Conservation (phyloP, 331 rosid species). For the Pyracantha coccinea region DNA sequence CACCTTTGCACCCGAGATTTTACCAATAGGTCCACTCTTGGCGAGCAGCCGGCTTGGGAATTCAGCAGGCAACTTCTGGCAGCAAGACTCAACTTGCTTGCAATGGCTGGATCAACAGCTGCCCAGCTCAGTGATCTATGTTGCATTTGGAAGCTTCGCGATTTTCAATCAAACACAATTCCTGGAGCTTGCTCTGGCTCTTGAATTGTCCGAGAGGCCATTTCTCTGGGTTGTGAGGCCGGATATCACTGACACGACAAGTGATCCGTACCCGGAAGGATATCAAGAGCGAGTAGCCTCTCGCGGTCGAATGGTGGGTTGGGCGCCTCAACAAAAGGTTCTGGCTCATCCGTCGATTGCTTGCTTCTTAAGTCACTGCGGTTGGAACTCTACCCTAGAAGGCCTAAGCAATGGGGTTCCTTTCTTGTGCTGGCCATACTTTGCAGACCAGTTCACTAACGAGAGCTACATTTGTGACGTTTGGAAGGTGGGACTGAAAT, state of each 20-base stretch:
- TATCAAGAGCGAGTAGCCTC: constrained; percentile 18
- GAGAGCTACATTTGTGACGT: constrained; percentile 26
- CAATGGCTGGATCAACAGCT: constrained; percentile 32
- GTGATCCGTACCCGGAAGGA: constrained; percentile 8
- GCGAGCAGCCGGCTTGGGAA: not conserved
- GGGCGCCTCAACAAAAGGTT: constrained; percentile 33
- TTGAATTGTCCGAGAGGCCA: constrained; percentile 21
- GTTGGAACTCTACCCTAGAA: constrained; percentile 44
- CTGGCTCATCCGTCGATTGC: constrained; percentile 30
- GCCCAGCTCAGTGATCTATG: constrained; percentile 24
- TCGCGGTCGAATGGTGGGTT: constrained; percentile 20
- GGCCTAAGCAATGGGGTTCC: constrained; percentile 30
- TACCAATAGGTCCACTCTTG: constrained; percentile 19
- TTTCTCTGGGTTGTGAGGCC: constrained; percentile 34
- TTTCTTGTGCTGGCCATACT: constrained; percentile 35
- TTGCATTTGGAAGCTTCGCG: constrained; percentile 37
- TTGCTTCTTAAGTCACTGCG: constrained; percentile 38
- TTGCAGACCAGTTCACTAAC: constrained; percentile 32
- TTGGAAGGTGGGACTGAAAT: constrained; percentile 27
- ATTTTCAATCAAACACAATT: constrained; percentile 13
- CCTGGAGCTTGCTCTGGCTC: constrained; percentile 34
- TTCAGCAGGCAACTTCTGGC: not conserved
- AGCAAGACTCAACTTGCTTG: constrained; percentile 18
- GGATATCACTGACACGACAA: constrained; percentile 4
- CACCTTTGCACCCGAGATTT: constrained; percentile 18